A percentile compares a stretch with the other conserved stretches of the same genome.
phyloP scores from a whole-genome alignment of 305 asterid genomes.

The Solanum hybrid region DNA sequence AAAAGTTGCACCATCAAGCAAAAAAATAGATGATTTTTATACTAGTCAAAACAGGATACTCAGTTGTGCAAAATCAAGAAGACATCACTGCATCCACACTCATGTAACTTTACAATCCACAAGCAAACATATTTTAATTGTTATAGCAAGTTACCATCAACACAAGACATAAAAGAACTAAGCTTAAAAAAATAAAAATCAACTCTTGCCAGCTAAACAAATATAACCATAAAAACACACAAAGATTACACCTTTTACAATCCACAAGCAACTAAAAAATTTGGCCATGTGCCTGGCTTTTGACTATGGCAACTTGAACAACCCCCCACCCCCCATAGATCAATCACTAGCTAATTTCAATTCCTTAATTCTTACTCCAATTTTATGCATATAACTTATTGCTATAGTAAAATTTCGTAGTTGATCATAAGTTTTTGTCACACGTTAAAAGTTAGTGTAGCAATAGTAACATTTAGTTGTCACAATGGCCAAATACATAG shows the following conservation, averaged over 20 bases:
- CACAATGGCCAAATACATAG: background rate
- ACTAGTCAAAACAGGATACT: background rate
- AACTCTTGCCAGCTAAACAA: background rate
- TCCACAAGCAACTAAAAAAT: background rate
- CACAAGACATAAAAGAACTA: background rate
- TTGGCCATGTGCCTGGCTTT: background rate
- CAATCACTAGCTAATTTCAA: background rate
- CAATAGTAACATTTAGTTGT: background rate
- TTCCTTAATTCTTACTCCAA: background rate
- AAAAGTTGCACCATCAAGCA: background rate
- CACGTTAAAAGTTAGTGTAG: background rate
- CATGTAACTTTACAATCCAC: slow-evolving; percentile 15
- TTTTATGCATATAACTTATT: background rate
- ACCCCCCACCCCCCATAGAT: background rate
- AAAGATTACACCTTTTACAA: background rate
- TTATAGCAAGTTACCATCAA: background rate
- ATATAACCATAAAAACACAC: background rate
- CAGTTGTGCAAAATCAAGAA: background rate
- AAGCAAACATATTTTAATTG: slow-evolving; percentile 7
- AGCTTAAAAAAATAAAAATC: background rate
- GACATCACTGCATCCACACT: slow-evolving; percentile 6
- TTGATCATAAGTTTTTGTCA: background rate
- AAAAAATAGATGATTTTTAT: background rate
- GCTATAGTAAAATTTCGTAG: background rate
- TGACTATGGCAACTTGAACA: background rate